These are phyloP conservation scores for Penicillium turbatum DNA, from an alignment of 495 filamentous ascomycete species.

Conservation along the genomic window DNA sequence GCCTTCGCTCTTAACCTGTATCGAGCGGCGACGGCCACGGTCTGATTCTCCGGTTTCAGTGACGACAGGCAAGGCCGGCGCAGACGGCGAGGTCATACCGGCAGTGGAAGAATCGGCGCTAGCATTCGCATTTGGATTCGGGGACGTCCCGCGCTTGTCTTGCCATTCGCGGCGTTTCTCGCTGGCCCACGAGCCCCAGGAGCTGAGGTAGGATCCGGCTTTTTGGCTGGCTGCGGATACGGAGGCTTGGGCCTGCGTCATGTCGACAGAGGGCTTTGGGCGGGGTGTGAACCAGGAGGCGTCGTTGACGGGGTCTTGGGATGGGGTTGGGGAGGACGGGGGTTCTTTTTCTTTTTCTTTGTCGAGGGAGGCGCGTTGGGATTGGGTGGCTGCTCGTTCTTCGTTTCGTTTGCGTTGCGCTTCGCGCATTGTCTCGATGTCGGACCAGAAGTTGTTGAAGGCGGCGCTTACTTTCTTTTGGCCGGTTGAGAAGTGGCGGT, in stretches of 20 bases:
- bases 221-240: slow-evolving; percentile 63
- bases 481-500: slow-evolving; percentile 74
- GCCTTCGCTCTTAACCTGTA: slow-evolving; percentile 29
- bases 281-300: slow-evolving; percentile 29
- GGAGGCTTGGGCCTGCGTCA: slow-evolving; percentile 62
- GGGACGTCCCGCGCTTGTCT: slow-evolving; percentile 35
- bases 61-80: slow-evolving; percentile 25
- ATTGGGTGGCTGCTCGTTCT: slow-evolving; percentile 41
- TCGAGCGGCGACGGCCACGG: slow-evolving; percentile 31
- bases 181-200: slow-evolving; percentile 91
- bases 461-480: slow-evolving; percentile 77
- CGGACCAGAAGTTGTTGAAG: slow-evolving; percentile 82
- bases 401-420: slow-evolving; percentile 67
- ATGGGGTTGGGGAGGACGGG: slow-evolving; percentile 19
- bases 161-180: slow-evolving; percentile 74
- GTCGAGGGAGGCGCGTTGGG: slow-evolving; percentile 35
- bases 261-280: slow-evolving; percentile 49
- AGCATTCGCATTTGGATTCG: slow-evolving; percentile 16
- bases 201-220: slow-evolving; percentile 84
- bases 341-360: no score
- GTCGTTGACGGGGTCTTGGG: slow-evolving; percentile 12
- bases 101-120: neutral
- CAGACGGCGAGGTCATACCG: slow-evolving; percentile 26
- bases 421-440: slow-evolving; percentile 83
- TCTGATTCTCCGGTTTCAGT: slow-evolving; percentile 32